phyloP scores from a whole-genome alignment of 139 green algal genomes.

The Ettlia oleoabundans region DNA sequence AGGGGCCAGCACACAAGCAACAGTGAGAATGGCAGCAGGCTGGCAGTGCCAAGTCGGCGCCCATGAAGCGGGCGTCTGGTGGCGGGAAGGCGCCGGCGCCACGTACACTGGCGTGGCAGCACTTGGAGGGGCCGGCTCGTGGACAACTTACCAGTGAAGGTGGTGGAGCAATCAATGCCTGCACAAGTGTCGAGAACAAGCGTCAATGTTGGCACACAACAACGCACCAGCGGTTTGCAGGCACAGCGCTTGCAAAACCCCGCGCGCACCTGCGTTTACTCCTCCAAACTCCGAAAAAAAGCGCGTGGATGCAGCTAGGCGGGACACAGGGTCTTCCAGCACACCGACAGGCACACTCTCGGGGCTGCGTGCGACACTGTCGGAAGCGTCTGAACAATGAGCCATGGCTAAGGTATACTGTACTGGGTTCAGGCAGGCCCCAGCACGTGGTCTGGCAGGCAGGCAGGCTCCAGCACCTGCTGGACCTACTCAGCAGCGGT shows the following conservation, averaged over 20 bases:
- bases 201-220: no score
- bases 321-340: slow-evolving; percentile 15
- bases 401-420: no score
- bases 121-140: neutral
- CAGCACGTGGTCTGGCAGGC: no score
- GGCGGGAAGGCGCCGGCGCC: neutral
- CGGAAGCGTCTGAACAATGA: no score
- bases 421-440: no score
- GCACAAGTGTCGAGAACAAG: neutral
- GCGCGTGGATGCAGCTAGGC: slow-evolving; percentile 22
- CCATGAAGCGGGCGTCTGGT: neutral
- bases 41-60: neutral
- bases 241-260: neutral
- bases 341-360: no score
- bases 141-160: slow-evolving; percentile 58
- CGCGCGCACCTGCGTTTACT: slow-evolving; percentile 49
- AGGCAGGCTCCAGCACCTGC: no score
- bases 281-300: slow-evolving; percentile 50
- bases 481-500: no score
- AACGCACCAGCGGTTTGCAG: neutral
- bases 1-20: no score
- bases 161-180: slow-evolving; percentile 55
- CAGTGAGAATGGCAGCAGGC: neutral
- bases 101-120: neutral
- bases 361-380: no score